Evolutionary conservation across 768 basidiomycete species (phyloP), one percentile per base, ranked within the genome.

Genomic region (Pleurotus cornucopiae): DNA sequence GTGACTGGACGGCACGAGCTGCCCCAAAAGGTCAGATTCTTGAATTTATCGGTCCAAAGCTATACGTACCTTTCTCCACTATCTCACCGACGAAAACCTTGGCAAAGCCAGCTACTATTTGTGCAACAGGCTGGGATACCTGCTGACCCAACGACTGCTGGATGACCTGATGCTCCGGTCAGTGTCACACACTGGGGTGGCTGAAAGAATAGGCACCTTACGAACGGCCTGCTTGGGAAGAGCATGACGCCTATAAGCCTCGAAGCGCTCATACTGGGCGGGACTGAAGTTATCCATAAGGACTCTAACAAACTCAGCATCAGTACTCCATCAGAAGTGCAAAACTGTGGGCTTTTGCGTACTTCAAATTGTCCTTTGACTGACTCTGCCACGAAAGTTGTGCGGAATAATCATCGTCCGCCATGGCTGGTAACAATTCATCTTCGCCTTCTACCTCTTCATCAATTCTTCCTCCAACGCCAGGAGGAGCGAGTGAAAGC

Each of bases 61-160:
- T 16, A 13, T 43, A 63, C 76, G 55, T 48, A 91, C 92, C 92
- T 72, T 88, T 89, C 66, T 94, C 93, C 14, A 94, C 81, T 4
- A 96, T 89, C 68, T 95, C 93, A 2, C 94, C 94, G 2, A 96
- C 91, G 58, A 94, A 96, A 0, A 96, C 91, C 65, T 95, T 96
- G 12, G 83, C 80, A 56, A 96, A 89, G 58, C 94, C 94, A 4
- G 92, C 91, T 2, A 95, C 88, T 44, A 94, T 84, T 60, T 94
- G 92, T 1, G 93, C 88, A 4, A 95, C 89, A 2, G 91, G 89
- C 62, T 87, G 85, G 3, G 91, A 91, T 5, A 91, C 89, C 63
- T 92, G 89, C 57, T 91, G 87, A 13, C 86, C 86, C 0, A 86
- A 74, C 1, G 83, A 81, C 69, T 92, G 89, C 64, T 92, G 91